These are phyloP conservation scores for Globisporangium cystogenes DNA, from an alignment of 352 stramenopile genomes.

Conservation along the genomic window DNA sequence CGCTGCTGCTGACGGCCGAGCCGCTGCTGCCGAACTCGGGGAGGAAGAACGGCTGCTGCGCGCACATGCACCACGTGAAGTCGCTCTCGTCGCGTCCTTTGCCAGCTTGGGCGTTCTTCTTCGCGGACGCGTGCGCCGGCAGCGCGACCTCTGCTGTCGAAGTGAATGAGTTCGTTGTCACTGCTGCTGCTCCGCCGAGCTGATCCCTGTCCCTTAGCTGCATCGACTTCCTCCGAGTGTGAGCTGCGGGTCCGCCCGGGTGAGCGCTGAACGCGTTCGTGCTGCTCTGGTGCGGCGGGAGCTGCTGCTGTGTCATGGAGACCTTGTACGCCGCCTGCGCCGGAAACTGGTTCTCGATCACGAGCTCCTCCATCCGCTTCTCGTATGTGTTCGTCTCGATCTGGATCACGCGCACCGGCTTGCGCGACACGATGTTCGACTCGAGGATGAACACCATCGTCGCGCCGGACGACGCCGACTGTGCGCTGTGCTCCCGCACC, in stretches of 20 bases:
- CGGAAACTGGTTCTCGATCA: constrained; percentile 87
- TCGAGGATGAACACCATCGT: constrained; percentile 91
- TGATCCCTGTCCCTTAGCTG: constrained; percentile 7
- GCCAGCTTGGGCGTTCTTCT: constrained; percentile 1
- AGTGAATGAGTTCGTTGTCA: background rate
- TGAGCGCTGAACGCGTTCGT: background rate
- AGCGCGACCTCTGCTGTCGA: background rate
- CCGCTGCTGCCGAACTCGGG: constrained; percentile 44
- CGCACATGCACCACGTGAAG: constrained; percentile 54
- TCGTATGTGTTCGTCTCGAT: constrained; percentile 79
- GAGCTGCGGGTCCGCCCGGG: background rate
- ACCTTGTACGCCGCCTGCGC: constrained; percentile 65
- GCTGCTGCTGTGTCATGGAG: constrained; percentile 52
- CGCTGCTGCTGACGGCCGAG: constrained; percentile 3
- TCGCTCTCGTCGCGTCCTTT: constrained; percentile 33
- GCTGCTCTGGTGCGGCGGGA: background rate
- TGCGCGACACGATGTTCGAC: constrained; percentile 71
- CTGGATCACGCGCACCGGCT: constrained; percentile 78
- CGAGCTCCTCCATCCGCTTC: constrained; percentile 63
- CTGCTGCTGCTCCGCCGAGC: too few relatives aligned
- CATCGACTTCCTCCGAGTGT: constrained; percentile 8
- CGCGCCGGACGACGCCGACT: constrained; percentile 23
- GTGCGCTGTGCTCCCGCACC: constrained; percentile 29
- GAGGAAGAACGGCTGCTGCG: constrained; percentile 71
- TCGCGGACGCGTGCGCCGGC: background rate